These are phyloP conservation scores for Exophiala calicioides DNA, from an alignment of 2,329 filamentous ascomycete species.

Conservation along the genomic window DNA sequence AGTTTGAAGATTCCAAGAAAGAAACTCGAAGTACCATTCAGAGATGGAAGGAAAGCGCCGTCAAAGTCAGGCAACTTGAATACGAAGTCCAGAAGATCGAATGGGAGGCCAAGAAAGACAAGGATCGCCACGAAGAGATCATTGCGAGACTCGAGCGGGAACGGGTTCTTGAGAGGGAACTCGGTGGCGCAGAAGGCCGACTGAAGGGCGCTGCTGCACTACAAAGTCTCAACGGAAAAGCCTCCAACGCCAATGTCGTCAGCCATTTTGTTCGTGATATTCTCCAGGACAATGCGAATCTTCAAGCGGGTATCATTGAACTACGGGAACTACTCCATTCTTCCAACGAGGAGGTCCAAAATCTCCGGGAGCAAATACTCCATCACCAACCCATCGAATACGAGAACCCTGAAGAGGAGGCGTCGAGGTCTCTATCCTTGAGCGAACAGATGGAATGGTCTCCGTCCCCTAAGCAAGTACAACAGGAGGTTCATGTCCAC, in stretches of 20 bases:
- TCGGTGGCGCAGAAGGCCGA: constrained; percentile 75
- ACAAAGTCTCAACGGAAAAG: constrained; percentile 31
- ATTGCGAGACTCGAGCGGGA: constrained; percentile 81
- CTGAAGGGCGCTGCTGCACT: constrained; percentile 75
- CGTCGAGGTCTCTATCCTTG: constrained; percentile 45
- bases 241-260: constrained; percentile 73
- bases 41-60: constrained; percentile 83
- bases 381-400: constrained; percentile 69
- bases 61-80: constrained; percentile 74
- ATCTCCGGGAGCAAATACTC: constrained; percentile 76
- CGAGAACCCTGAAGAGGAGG: constrained; percentile 16
- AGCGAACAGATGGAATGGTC: constrained; percentile 68
- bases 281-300: constrained; percentile 88
- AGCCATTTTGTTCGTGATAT: constrained; percentile 96
- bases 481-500: constrained; percentile 85
- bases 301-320: constrained; percentile 90
- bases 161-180: constrained; percentile 76
- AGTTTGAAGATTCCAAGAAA: constrained; percentile 66
- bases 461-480: constrained; percentile 45
- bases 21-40: constrained; percentile 77
- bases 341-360: constrained; percentile 92
- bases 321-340: constrained; percentile 84
- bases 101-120: constrained; percentile 75
- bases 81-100: constrained; percentile 89
- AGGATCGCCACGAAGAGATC: constrained; percentile 77